Evolutionary conservation across 1,284 basidiomycete genomes (phyloP).

Genomic region (Acaromyces ingoldii): DNA sequence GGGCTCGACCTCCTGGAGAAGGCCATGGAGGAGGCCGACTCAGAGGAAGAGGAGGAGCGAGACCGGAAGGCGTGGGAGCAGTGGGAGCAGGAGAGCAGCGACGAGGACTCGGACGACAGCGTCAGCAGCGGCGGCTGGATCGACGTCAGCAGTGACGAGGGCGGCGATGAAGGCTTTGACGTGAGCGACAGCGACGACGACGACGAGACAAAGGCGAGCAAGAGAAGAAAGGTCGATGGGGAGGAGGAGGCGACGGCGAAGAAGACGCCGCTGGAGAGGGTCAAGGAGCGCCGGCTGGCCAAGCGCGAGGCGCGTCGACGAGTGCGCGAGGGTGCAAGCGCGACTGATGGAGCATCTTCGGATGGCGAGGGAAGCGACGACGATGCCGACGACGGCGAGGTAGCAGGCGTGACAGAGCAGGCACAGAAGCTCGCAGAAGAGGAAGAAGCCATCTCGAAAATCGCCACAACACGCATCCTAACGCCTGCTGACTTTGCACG

Average conservation of each 20-base stretch:
- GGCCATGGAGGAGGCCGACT: conserved; percentile 29
- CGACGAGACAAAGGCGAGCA: conserved; percentile 34
- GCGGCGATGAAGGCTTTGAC: conserved; percentile 57
- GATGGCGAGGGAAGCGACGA: too few species aligned
- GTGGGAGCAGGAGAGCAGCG: conserved; percentile 64
- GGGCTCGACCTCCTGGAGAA: conserved; percentile 57
- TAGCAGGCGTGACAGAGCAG: conserved; percentile 1
- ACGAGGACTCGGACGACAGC: conserved; percentile 62
- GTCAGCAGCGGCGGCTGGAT: conserved; percentile 65
- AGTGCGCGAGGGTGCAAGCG: conserved; percentile 27
- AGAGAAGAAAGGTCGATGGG: conserved; percentile 1
- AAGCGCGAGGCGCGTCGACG: conserved; percentile 17
- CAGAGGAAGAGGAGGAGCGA: conserved; percentile 56
- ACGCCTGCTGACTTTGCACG: conserved; percentile 96
- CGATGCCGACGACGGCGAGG: conserved; percentile 16
- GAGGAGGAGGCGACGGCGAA: conserved; percentile 48
- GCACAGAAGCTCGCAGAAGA: conserved; percentile 14
- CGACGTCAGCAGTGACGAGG: conserved; percentile 70
- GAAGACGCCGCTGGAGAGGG: conserved; percentile 17
- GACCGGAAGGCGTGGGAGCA: conserved; percentile 90
- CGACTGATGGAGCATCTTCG: too few species aligned
- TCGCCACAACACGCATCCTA: conserved; percentile 81
- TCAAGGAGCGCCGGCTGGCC: conserved; percentile 19
- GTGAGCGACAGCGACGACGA: conserved; percentile 83
- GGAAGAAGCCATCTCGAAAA: conserved; percentile 33